Evolutionary conservation across 2,329 filamentous ascomycete species (phyloP).

Genomic region (Moelleriella libera): DNA sequence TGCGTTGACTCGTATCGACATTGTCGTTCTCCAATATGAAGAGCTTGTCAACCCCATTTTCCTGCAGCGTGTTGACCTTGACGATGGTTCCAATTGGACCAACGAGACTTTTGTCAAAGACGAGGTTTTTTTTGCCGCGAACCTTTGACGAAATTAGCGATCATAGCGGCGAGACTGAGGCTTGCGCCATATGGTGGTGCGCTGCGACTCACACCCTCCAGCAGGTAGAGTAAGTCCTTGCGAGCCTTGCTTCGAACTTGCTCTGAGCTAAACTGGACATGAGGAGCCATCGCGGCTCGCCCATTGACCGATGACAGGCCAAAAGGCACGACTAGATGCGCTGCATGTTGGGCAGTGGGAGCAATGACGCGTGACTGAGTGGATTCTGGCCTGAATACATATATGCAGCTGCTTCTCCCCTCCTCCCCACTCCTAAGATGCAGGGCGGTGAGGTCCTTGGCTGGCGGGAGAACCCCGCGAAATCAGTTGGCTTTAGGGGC

Average conservation of each 20-base stretch:
- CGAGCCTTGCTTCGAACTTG: constrained; percentile 71
- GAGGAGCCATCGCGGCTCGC: constrained; percentile 53
- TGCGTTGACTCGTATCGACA: constrained; percentile 84
- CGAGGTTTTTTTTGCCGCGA: constrained; percentile 95
- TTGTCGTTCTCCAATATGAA: constrained; percentile 96
- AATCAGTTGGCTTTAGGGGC: not conserved
- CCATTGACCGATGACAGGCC: constrained; percentile 5
- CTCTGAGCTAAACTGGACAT: constrained; percentile 56
- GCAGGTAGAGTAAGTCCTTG: constrained; percentile 76
- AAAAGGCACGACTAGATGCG: too few species aligned
- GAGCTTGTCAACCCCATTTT: constrained; percentile 95
- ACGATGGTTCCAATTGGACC: constrained; percentile 83
- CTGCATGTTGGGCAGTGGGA: too few species aligned
- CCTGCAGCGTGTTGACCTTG: constrained; percentile 88
- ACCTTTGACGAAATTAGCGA: constrained; percentile 42
- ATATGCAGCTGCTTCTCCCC: not conserved
- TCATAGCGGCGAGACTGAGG: constrained; percentile 5
- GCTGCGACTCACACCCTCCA: constrained; percentile 72
- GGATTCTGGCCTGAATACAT: too few species aligned
- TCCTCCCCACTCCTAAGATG: not conserved
- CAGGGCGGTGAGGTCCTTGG: constrained; percentile 3
- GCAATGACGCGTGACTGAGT: too few species aligned
- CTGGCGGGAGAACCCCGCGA: not conserved
- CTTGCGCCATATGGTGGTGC: not conserved
- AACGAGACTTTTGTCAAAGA: constrained; percentile 81